These are phyloP conservation scores for Phytophthora podocarpi DNA, from an alignment of 352 stramenopile species.

Conservation along the genomic window DNA sequence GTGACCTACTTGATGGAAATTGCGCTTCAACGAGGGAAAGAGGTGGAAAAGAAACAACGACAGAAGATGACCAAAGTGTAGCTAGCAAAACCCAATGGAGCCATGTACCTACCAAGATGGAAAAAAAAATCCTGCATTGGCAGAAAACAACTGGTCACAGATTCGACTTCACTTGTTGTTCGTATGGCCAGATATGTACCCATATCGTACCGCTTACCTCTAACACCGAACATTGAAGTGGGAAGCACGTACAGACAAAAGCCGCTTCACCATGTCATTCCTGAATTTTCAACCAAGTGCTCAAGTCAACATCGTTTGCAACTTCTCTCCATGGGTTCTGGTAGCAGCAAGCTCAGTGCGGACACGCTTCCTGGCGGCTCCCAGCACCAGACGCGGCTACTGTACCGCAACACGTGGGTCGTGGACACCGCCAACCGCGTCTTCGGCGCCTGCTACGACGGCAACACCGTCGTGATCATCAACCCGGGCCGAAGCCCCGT, in stretches of 20 bases:
- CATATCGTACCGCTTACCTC: constrained; percentile 7
- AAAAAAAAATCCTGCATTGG: constrained; percentile 6
- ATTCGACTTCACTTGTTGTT: constrained; percentile 22
- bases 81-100: constrained; percentile 11
- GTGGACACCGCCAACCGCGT: constrained; percentile 74
- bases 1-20: neutral
- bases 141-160: constrained; percentile 5
- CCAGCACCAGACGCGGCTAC: constrained; percentile 59
- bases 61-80: constrained; percentile 5
- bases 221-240: constrained; percentile 23
- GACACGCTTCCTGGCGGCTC: constrained; percentile 27
- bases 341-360: constrained; percentile 18
- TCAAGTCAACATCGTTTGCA: constrained; percentile 2
- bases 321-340: constrained; percentile 24
- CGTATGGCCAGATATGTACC: constrained; percentile 18
- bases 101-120: constrained; percentile 21
- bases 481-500: constrained; percentile 61
- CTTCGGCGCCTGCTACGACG: constrained; percentile 82
- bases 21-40: constrained; percentile 9
- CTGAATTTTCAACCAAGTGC: constrained; percentile 19
- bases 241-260: neutral
- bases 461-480: constrained; percentile 85
- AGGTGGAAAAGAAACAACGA: too few relatives aligned
- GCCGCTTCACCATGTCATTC: constrained; percentile 9
- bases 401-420: constrained; percentile 64